These are phyloP conservation scores for Candida tallmaniae DNA, from an alignment of 805 yeast genomes.

Conservation along the genomic window DNA sequence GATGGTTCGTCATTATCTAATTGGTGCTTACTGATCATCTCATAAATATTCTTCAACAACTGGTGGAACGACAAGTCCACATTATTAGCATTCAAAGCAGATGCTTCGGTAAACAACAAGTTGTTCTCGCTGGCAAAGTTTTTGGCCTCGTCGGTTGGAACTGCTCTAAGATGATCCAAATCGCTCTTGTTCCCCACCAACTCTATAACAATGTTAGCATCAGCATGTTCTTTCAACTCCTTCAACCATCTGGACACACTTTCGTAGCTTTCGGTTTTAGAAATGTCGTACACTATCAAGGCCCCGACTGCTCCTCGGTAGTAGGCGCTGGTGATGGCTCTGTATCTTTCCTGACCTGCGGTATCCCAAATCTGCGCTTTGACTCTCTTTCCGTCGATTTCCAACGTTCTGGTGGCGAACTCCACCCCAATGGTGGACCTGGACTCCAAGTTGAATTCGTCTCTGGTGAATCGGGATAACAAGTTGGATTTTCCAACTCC, in stretches of 20 bases:
- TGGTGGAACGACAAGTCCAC: constrained; percentile 94
- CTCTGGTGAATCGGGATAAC: constrained; percentile 88
- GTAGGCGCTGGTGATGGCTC: constrained; percentile 96
- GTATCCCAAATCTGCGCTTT: constrained; percentile 98
- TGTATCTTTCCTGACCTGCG: constrained; percentile 97
- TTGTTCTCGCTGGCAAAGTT: constrained; percentile 91
- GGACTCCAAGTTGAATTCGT: constrained; percentile 91
- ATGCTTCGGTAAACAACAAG: constrained; percentile 90
- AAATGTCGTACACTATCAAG: constrained; percentile 88
- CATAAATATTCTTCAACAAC: constrained; percentile 86
- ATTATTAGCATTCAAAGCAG: constrained; percentile 90
- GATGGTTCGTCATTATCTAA: constrained; percentile 73
- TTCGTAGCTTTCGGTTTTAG: constrained; percentile 84
- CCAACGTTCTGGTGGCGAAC: constrained; percentile 93
- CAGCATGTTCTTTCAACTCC: constrained; percentile 87
- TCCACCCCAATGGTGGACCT: constrained; percentile 97
- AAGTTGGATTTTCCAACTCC: constrained; percentile 97
- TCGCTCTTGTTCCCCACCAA: constrained; percentile 91
- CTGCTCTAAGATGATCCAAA: constrained; percentile 88
- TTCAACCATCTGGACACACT: constrained; percentile 85
- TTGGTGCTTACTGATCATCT: constrained; percentile 90
- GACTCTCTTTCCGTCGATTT: constrained; percentile 76
- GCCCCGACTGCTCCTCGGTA: constrained; percentile 99
- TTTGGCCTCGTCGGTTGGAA: constrained; percentile 96
- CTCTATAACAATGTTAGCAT: constrained; percentile 92